phyloP scores from a whole-genome alignment of 1,284 basidiomycete genomes.

The Taiwanofungus camphoratus region DNA sequence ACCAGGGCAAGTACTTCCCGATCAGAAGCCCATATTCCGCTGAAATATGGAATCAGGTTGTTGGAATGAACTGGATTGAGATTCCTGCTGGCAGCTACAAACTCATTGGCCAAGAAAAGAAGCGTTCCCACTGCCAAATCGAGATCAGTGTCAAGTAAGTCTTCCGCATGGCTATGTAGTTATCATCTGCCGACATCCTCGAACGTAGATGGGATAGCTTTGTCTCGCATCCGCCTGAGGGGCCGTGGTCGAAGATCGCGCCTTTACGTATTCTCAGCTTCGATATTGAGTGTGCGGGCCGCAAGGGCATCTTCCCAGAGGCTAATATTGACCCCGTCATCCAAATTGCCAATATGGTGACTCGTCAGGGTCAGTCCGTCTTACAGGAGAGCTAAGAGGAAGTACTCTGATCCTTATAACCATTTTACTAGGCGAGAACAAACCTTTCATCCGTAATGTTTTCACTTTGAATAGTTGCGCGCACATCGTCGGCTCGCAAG shows the following conservation, averaged over 20 bases:
- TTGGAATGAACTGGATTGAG: constrained; percentile 98
- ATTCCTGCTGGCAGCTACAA: constrained; percentile 77
- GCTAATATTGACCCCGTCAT: constrained; percentile 87
- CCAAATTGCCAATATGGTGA: constrained; percentile 97
- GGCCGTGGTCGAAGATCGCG: constrained; percentile 84
- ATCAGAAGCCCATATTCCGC: background rate
- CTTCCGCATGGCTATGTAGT: too few relatives aligned
- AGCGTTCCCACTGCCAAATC: constrained; percentile 80
- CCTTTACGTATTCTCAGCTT: constrained; percentile 91
- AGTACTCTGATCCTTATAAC: background rate
- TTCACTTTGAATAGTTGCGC: constrained; percentile 92
- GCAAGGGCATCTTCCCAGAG: constrained; percentile 95
- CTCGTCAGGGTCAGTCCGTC: constrained; percentile 71
- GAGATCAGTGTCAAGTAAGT: constrained; percentile 71
- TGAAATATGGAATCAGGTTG: constrained; percentile 49
- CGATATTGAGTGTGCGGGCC: constrained; percentile 95
- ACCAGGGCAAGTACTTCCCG: constrained; percentile 54
- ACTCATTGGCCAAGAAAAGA: constrained; percentile 48
- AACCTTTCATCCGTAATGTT: constrained; percentile 93
- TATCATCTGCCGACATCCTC: too few relatives aligned
- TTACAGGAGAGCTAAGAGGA: background rate
- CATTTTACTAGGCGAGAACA: constrained; percentile 63
- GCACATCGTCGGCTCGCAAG: constrained; percentile 92
- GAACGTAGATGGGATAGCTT: constrained; percentile 68
- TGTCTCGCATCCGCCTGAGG: constrained; percentile 86